A percentile compares a stretch with the other conserved stretches of the same genome.
These are phyloP conservation scores for Kodamaea nitidulidarum DNA, from an alignment of 805 yeast genomes.

Conservation along the genomic window DNA sequence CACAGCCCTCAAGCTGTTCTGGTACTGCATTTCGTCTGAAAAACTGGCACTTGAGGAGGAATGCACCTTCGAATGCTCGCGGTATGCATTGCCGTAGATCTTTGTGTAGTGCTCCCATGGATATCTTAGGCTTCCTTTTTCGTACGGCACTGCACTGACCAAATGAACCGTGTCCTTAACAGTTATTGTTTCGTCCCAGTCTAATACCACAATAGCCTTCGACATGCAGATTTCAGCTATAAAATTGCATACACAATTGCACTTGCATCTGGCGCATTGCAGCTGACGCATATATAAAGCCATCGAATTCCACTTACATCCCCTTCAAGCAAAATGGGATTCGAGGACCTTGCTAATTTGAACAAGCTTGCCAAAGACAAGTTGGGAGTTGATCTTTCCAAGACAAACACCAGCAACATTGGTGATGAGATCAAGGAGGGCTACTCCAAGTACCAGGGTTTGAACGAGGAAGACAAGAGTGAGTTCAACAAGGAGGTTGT, in stretches of 20 bases:
- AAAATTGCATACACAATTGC: neutral
- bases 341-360: neutral
- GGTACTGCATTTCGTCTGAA: constrained; percentile 37
- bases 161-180: constrained; percentile 48
- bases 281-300: neutral
- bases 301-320: neutral
- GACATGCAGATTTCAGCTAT: neutral
- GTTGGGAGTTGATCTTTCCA: constrained; percentile 8
- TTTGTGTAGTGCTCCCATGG: constrained; percentile 34
- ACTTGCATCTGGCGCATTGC: neutral
- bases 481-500: constrained; percentile 7
- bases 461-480: constrained; percentile 8
- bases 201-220: constrained; percentile 22
- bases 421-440: constrained; percentile 6
- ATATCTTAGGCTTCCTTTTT: neutral
- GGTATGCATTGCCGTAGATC: constrained; percentile 38
- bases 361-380: constrained; percentile 6
- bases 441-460: constrained; percentile 8
- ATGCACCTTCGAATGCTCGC: constrained; percentile 19
- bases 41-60: constrained; percentile 17
- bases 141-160: constrained; percentile 48
- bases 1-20: constrained; percentile 39
- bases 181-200: constrained; percentile 69
- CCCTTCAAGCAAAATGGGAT: neutral
- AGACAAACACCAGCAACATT: neutral